Evolutionary conservation across 805 yeast species (phyloP).

Genomic region (Pichia nakasei): DNA sequence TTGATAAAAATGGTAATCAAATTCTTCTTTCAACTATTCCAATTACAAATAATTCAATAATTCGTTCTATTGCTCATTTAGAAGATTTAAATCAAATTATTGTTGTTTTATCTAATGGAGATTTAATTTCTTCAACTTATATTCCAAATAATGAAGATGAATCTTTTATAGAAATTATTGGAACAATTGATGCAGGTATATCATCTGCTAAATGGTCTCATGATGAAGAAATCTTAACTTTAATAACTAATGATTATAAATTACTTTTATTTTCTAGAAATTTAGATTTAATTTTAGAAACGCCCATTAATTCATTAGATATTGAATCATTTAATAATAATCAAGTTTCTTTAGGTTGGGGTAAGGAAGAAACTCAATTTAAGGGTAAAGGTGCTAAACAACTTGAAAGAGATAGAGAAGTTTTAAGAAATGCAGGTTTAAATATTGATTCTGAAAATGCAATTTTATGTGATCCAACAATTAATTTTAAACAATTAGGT

Average conservation of each 20-base stretch:
- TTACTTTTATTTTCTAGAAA: conserved; percentile 61
- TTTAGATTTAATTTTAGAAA: conserved; percentile 74
- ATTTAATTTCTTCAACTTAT: conserved; percentile 58
- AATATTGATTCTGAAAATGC: conserved; percentile 49
- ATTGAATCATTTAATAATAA: conserved; percentile 45
- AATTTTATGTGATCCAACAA: conserved; percentile 77
- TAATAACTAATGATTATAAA: conserved; percentile 55
- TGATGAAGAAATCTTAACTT: conserved; percentile 77
- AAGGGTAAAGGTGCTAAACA: conserved; percentile 88
- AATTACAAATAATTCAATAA: conserved; percentile 28
- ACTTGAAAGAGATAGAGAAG: conserved; percentile 51
- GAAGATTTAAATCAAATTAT: conserved; percentile 59
- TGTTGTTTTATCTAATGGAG: conserved; percentile 67
- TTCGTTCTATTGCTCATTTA: conserved; percentile 58
- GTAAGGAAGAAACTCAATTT: conserved; percentile 92
- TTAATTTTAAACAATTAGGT: conserved; percentile 67
- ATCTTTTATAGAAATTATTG: conserved; percentile 66
- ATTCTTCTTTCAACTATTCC: conserved; percentile 55
- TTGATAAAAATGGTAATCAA: conserved; percentile 53
- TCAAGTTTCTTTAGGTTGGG: conserved; percentile 98
- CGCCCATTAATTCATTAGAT: conserved; percentile 49
- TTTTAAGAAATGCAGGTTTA: conserved; percentile 57
- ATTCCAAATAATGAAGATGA: conserved; percentile 38
- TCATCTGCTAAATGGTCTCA: conserved; percentile 76
- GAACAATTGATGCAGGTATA: conserved; percentile 72